Evolutionary conservation across 2,329 filamentous ascomycete genomes (phyloP).

Genomic region (Chrysosphaeria jannelii): DNA sequence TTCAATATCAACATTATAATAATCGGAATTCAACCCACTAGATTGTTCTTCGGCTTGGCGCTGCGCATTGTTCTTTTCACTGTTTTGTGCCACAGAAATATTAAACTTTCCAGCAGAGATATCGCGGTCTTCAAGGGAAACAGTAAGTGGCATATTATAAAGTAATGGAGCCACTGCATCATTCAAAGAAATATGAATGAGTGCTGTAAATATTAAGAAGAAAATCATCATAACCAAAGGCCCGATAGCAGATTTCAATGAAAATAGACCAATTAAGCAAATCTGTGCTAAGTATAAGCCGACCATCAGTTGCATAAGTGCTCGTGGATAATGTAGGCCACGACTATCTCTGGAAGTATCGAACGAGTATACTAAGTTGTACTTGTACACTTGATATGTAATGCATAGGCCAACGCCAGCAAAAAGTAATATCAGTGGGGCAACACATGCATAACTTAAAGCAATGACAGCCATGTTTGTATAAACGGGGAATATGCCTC

Average conservation of each 20-base stretch:
- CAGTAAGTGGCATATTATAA: slow-evolving; percentile 36
- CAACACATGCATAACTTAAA: slow-evolving; percentile 59
- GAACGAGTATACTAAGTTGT: slow-evolving; percentile 61
- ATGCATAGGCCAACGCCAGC: slow-evolving; percentile 45
- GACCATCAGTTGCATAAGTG: slow-evolving; percentile 58
- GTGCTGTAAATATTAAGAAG: slow-evolving; percentile 42
- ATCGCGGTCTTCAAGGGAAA: slow-evolving; percentile 13
- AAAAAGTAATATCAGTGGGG: slow-evolving; percentile 56
- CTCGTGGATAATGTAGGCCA: slow-evolving; percentile 64
- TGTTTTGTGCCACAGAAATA: too few relatives aligned
- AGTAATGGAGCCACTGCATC: slow-evolving; percentile 40
- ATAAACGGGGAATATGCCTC: slow-evolving; percentile 43
- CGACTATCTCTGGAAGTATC: slow-evolving; percentile 61
- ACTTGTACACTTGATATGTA: slow-evolving; percentile 63
- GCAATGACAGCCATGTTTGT: slow-evolving; percentile 44
- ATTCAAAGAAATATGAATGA: slow-evolving; percentile 48
- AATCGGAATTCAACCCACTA: slow-evolving; percentile 7
- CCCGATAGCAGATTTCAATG: slow-evolving; percentile 31
- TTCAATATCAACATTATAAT: slow-evolving; percentile 8
- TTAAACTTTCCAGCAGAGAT: slow-evolving; percentile 5
- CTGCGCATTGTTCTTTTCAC: too few relatives aligned
- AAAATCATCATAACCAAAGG: slow-evolving; percentile 47
- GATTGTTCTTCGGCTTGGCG: slow-evolving; percentile 1
- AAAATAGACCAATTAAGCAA: slow-evolving; percentile 58
- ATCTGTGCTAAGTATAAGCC: slow-evolving; percentile 57